These are phyloP conservation scores for Colletotrichum chlorophyti DNA, from an alignment of 2,329 filamentous ascomycete species.

Conservation along the genomic window DNA sequence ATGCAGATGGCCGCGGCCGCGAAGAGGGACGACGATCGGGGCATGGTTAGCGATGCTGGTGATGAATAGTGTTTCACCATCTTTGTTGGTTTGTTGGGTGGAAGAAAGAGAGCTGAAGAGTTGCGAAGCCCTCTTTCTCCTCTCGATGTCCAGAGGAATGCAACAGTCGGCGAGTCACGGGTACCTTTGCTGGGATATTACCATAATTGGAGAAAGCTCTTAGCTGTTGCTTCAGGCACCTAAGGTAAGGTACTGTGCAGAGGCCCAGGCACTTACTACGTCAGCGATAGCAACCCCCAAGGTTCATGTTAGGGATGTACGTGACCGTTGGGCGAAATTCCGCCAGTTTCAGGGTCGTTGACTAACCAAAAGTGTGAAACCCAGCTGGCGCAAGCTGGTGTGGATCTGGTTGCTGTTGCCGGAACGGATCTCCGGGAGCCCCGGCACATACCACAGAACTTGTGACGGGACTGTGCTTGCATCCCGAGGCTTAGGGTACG, in stretches of 20 bases:
- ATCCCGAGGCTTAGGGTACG: too few relatives aligned
- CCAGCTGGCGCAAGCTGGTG: slow-evolving; percentile 6
- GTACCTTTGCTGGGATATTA: slow-evolving; percentile 17
- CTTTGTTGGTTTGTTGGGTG: neutral
- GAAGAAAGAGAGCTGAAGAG: neutral
- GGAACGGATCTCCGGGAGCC: slow-evolving; percentile 23
- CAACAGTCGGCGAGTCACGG: slow-evolving; percentile 24
- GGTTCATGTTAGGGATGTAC: slow-evolving; percentile 6
- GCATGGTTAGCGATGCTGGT: neutral
- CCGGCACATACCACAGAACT: too few relatives aligned
- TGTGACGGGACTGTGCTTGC: too few relatives aligned
- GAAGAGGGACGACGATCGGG: slow-evolving; percentile 6
- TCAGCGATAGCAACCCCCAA: slow-evolving; percentile 22
- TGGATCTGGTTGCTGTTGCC: slow-evolving; percentile 2
- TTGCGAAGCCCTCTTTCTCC: neutral
- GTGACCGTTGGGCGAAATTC: too few relatives aligned
- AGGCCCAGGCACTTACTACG: slow-evolving; percentile 17
- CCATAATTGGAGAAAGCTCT: too few relatives aligned
- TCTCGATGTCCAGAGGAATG: neutral
- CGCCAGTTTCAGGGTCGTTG: too few relatives aligned
- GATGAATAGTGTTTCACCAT: slow-evolving; percentile 9
- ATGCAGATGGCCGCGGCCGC: slow-evolving; percentile 34
- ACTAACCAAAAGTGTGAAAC: slow-evolving; percentile 14
- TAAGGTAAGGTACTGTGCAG: neutral
- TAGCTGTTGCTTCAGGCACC: too few relatives aligned